Evolutionary conservation across 2,329 filamentous ascomycete genomes (phyloP).

Genomic region (Knoxdaviesia capensis): DNA sequence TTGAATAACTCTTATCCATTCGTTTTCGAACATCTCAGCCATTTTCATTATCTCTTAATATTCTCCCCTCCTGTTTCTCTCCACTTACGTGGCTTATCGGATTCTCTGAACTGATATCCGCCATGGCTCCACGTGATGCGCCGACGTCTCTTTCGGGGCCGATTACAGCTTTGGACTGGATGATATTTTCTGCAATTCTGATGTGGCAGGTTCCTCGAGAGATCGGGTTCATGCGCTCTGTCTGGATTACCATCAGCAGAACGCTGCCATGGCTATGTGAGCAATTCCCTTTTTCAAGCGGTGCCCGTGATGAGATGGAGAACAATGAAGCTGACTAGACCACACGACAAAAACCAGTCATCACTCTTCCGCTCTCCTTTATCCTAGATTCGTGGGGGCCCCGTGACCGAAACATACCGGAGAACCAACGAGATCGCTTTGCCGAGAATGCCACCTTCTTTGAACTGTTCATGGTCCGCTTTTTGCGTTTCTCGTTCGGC

Average conservation of each 20-base stretch:
- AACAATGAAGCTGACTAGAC: not conserved
- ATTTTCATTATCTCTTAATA: too few species aligned
- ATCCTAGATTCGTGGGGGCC: not conserved
- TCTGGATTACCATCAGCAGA: slow-evolving; percentile 8
- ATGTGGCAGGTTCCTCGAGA: slow-evolving; percentile 3
- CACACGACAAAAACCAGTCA: too few species aligned
- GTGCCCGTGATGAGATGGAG: too few species aligned
- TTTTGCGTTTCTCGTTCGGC: slow-evolving; percentile 59
- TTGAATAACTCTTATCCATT: too few species aligned
- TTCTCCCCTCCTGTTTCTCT: too few species aligned
- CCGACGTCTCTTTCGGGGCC: not conserved
- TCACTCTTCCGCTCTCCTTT: not conserved
- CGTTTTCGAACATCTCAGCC: too few species aligned
- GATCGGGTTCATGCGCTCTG: slow-evolving; percentile 1
- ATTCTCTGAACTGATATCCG: too few species aligned
- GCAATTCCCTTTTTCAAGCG: slow-evolving; percentile 1
- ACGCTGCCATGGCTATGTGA: slow-evolving; percentile 53
- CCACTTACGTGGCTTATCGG: too few species aligned
- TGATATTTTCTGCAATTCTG: slow-evolving; percentile 2
- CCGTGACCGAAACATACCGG: slow-evolving; percentile 8
- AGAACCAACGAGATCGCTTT: slow-evolving; percentile 28
- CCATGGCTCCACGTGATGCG: too few species aligned
- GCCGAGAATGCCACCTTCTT: slow-evolving; percentile 51
- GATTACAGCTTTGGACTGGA: not conserved
- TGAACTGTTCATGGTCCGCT: slow-evolving; percentile 58